Evolutionary conservation across 495 filamentous ascomycete species (phyloP).

Genomic region (Glutinoglossum americanum): DNA sequence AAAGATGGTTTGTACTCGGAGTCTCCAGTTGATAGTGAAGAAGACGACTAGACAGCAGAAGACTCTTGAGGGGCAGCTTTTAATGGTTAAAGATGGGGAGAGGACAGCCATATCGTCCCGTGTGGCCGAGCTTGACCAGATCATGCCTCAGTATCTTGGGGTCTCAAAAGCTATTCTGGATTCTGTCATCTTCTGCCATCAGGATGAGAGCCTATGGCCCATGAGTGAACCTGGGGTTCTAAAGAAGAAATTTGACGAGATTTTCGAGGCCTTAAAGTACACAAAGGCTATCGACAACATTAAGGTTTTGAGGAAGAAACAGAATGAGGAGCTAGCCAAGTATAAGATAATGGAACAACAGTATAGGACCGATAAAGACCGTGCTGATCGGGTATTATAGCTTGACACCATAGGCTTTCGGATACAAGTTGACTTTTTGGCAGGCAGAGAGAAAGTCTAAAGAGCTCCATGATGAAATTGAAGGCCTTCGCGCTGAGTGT

Average conservation of each 20-base stretch:
- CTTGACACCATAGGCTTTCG: neutral
- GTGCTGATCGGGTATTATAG: constrained; percentile 35
- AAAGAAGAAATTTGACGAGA: constrained; percentile 91
- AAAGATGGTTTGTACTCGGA: constrained; percentile 61
- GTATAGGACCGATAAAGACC: constrained; percentile 70
- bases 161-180: constrained; percentile 81
- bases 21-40: constrained; percentile 67
- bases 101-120: constrained; percentile 51
- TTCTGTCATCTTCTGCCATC: constrained; percentile 93
- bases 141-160: constrained; percentile 72
- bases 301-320: constrained; percentile 60
- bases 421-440: neutral
- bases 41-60: constrained; percentile 50
- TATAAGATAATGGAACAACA: constrained; percentile 51
- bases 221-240: constrained; percentile 72
- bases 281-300: constrained; percentile 94
- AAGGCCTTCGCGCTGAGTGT: constrained; percentile 35
- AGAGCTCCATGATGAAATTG: constrained; percentile 52
- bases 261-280: constrained; percentile 92
- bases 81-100: constrained; percentile 65
- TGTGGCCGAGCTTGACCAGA: constrained; percentile 55
- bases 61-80: constrained; percentile 56
- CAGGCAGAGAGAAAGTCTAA: constrained; percentile 36
- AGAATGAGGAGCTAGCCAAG: constrained; percentile 49
- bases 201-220: constrained; percentile 94